A percentile compares a stretch with the other conserved stretches of the same genome.
These are phyloP conservation scores for Aureobasidium sp. DNA, from an alignment of 2,329 filamentous ascomycete species.

Conservation along the genomic window DNA sequence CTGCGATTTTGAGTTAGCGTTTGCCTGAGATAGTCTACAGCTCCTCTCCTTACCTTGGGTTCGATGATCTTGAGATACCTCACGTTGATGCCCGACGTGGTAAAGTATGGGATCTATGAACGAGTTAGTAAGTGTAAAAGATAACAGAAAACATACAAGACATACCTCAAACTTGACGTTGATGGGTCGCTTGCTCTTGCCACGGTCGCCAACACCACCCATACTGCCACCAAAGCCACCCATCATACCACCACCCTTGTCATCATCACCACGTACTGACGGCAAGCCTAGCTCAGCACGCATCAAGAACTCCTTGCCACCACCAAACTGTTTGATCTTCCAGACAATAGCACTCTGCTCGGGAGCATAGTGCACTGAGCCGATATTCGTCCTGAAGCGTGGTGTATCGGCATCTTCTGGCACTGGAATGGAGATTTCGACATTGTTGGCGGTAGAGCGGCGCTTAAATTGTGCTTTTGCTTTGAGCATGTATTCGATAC, in stretches of 20 bases:
- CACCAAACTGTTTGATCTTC: slow-evolving; percentile 99
- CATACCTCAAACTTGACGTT: slow-evolving; percentile 85
- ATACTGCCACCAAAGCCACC: slow-evolving; percentile 94
- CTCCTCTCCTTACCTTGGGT: slow-evolving; percentile 64
- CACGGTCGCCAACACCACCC: slow-evolving; percentile 79
- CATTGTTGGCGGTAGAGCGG: slow-evolving; percentile 94
- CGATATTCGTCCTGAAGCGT: slow-evolving; percentile 94
- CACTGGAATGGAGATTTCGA: slow-evolving; percentile 94
- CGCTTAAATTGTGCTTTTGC: slow-evolving; percentile 97
- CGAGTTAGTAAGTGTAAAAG: neutral
- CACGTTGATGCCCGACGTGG: slow-evolving; percentile 97
- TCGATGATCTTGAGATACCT: slow-evolving; percentile 98
- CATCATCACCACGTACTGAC: slow-evolving; percentile 89
- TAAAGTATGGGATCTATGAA: slow-evolving; percentile 85
- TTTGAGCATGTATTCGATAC: slow-evolving; percentile 99
- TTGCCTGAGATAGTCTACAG: neutral
- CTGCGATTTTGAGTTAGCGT: slow-evolving; percentile 38
- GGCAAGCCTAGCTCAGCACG: slow-evolving; percentile 90
- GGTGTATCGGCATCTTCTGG: slow-evolving; percentile 95
- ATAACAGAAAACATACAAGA: neutral
- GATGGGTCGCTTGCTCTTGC: slow-evolving; percentile 92
- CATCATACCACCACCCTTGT: slow-evolving; percentile 94
- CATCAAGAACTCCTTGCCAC: slow-evolving; percentile 98
- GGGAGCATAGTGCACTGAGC: slow-evolving; percentile 92
- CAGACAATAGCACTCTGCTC: slow-evolving; percentile 97